Evolutionary conservation across 495 filamentous ascomycete species (phyloP), one percentile per base, ranked within the genome.

Genomic region (Symbiotaphrina buchneri): DNA sequence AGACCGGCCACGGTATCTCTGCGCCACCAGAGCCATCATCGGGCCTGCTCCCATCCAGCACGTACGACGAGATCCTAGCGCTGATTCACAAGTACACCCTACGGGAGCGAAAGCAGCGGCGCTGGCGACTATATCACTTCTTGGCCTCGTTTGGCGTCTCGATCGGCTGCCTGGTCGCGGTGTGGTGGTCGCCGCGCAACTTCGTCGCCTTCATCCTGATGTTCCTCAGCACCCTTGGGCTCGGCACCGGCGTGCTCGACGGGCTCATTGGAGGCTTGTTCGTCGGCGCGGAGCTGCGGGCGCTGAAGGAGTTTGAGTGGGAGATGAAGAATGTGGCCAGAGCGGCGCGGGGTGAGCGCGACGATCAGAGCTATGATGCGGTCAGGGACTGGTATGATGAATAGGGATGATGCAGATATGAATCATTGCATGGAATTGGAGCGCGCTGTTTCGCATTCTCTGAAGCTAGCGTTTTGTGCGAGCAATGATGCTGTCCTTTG

Each of bases 221-320:
- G 41, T 49, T 95, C 3, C 43, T 91, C 3, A 75, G 76, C 48
- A 79, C 70, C 6, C 50, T 93, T 10, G 68, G 75, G 10, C 61
- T 94, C 15, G 61, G 58, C 8, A 71, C 68, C 5, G 90, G 87
- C 1, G 61, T 76, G 4, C 37, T 91, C 11, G 76, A 93, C 50
- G 83, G 85, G 0, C 45, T 95, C 19, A 74, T 94, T 46, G 79
- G 81, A 3, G 65, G 82, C 1, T 43, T 95, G 19, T 95, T 95
- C 42, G 71, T 92, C 39, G 68, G 71, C 8, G 67, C 65, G 40
- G 87, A 97, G 53, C 38, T 92, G 36, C 58, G 80, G 36, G 71
- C 79, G 10, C 52, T 97, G n/a, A 74, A 69, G 41, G 87, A 95
- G 54, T 95, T 94, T 52, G 71, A 87, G 43, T 92, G 82, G 74